Percentiles rank a stretch among this genome's conserved stretches.
Conservation (phyloP, 495 filamentous ascomycete species). For the Hypoxylon lenormandii region DNA sequence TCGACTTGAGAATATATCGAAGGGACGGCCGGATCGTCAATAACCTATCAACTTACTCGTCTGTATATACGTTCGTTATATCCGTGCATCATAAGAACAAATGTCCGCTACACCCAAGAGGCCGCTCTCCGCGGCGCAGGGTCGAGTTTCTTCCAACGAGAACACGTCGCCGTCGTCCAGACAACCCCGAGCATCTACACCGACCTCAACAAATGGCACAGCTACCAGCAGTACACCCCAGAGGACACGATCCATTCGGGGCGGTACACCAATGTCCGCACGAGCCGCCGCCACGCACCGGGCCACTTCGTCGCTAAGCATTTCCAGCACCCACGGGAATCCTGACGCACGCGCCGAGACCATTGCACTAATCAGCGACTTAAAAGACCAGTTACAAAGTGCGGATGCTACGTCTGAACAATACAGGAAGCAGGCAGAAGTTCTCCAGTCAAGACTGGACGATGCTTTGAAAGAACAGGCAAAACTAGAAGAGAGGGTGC, state of each 20-base stretch:
- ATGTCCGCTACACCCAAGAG: slow-evolving; percentile 61
- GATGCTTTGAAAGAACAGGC: slow-evolving; percentile 85
- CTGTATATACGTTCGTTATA: slow-evolving; percentile 37
- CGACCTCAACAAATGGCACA: slow-evolving; percentile 48
- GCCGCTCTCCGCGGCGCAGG: slow-evolving; percentile 57
- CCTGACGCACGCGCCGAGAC: slow-evolving; percentile 73
- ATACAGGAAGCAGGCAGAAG: slow-evolving; percentile 82
- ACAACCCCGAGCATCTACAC: slow-evolving; percentile 52
- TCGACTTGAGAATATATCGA: slow-evolving; percentile 26
- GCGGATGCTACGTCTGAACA: slow-evolving; percentile 83
- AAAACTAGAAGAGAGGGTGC: slow-evolving; percentile 83
- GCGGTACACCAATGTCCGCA: slow-evolving; percentile 74
- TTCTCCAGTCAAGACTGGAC: slow-evolving; percentile 86
- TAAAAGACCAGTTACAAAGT: slow-evolving; percentile 82
- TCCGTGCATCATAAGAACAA: slow-evolving; percentile 14
- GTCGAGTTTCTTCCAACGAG: slow-evolving; percentile 53
- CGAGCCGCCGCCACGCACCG: slow-evolving; percentile 72
- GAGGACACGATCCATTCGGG: slow-evolving; percentile 64
- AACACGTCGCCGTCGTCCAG: slow-evolving; percentile 43
- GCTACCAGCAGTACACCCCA: slow-evolving; percentile 50
- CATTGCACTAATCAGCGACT: slow-evolving; percentile 82
- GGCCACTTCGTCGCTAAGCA: slow-evolving; percentile 71
- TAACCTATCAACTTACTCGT: slow-evolving; percentile 8
- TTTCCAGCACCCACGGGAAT: slow-evolving; percentile 67
- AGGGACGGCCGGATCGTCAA: slow-evolving; percentile 8